phyloP scores from a whole-genome alignment of 2,329 filamentous ascomycete genomes.

The Aspergillus oerlinghausenensis region DNA sequence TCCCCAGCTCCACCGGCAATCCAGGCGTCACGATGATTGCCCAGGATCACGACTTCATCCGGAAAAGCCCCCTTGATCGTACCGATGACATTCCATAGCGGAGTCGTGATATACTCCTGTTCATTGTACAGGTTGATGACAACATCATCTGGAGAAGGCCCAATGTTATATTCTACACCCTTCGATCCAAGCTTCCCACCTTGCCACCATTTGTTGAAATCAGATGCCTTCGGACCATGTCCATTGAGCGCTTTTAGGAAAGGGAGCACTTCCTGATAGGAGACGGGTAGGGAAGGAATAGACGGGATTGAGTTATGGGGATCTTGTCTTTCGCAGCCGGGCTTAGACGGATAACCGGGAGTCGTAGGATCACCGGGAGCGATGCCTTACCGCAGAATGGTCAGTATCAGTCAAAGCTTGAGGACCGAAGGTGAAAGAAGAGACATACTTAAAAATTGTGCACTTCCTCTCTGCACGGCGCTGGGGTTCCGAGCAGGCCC shows the following conservation, averaged over 20 bases:
- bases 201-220: constrained; percentile 70
- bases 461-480: constrained; percentile 84
- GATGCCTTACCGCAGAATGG: constrained; percentile 40
- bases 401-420: no score
- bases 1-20: constrained; percentile 79
- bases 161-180: constrained; percentile 79
- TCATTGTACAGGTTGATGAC: constrained; percentile 71
- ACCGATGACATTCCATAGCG: constrained; percentile 88
- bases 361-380: constrained; percentile 77
- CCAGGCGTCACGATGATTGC: constrained; percentile 92
- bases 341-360: constrained; percentile 88
- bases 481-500: constrained; percentile 84
- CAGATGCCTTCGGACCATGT: constrained; percentile 70
- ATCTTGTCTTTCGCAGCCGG: constrained; percentile 72
- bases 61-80: constrained; percentile 81
- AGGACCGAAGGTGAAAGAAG: background rate
- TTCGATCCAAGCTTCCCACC: constrained; percentile 71
- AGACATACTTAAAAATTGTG: constrained; percentile 69
- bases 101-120: constrained; percentile 76
- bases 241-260: constrained; percentile 88
- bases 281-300: constrained; percentile 89
- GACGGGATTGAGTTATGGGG: constrained; percentile 67
- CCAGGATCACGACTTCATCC: constrained; percentile 81
- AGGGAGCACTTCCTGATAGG: constrained; percentile 79
- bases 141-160: constrained; percentile 69